Evolutionary conservation across 306 rosid genomes (phyloP).

Genomic region (Vicia sativa): DNA sequence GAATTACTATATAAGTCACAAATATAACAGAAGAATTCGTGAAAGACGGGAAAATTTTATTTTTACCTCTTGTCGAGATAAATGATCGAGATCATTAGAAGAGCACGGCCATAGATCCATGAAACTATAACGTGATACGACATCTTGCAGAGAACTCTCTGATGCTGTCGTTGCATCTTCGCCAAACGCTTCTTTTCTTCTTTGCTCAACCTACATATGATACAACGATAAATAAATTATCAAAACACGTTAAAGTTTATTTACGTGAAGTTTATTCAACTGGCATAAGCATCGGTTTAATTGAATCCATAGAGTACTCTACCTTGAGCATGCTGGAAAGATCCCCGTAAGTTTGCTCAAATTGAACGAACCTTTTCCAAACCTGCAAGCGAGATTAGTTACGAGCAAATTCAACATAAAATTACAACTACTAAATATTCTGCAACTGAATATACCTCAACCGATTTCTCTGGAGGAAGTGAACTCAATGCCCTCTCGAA

Average conservation of each 20-base stretch:
- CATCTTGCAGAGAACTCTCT: constrained; percentile 79
- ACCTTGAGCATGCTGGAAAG: constrained; percentile 95
- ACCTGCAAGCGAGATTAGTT: constrained; percentile 55
- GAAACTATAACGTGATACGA: constrained; percentile 87
- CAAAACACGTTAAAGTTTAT: not conserved
- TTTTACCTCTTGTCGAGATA: constrained; percentile 81
- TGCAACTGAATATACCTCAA: constrained; percentile 59
- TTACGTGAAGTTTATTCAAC: constrained; percentile 9
- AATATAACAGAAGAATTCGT: not conserved
- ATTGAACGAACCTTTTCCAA: constrained; percentile 82
- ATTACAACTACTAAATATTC: constrained; percentile 22
- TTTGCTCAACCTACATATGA: constrained; percentile 76
- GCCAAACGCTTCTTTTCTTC: constrained; percentile 84
- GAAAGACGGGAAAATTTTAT: constrained; percentile 37
- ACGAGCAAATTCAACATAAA: constrained; percentile 26
- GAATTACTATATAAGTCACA: constrained; percentile 23
- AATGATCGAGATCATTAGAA: constrained; percentile 78
- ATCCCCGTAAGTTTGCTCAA: constrained; percentile 96
- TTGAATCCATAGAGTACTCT: not conserved
- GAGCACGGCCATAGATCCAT: constrained; percentile 98
- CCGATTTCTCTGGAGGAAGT: constrained; percentile 73
- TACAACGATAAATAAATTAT: constrained; percentile 20
- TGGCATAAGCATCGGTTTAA: constrained; percentile 5
- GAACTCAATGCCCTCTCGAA: constrained; percentile 93
- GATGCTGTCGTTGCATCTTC: constrained; percentile 69